Evolutionary conservation across 257 asterid species (phyloP), one percentile per base, ranked within the genome.

Genomic region (Datura wrightii): DNA sequence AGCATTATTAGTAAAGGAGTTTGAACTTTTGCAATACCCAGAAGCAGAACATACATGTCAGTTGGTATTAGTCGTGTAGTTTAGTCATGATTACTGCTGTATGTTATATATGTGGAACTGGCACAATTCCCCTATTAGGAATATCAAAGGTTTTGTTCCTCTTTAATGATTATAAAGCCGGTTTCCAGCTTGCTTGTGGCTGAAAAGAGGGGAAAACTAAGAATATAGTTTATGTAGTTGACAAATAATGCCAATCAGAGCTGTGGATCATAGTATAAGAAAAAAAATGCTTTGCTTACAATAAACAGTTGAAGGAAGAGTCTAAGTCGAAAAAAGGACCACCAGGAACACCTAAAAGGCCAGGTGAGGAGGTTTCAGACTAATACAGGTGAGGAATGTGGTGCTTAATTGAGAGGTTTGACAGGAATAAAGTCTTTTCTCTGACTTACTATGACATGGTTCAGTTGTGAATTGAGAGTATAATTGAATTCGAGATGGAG

Each of bases 271-370:
- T 37, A 67, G 52, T 36, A 67, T 37, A 67, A 41, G 78, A 39
- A 67, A 67, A 65, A 67, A 37, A 7, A 36, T 39, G 31, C 16
- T 6, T 39, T 67, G 50, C 50, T 39, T 6, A 41, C 78, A 10
- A 67, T 67, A 67, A 31, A 67, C 19, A 67, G 52, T 67, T 67
- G 8, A 39, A 37, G 46, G 50, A 67, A 67, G 78, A 67, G 78
- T 50, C 50, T 67, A 37, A 14, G 48, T 67, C 2, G 3, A 67
- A 67, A 37, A 37, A 67, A 67, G 46, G 50, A 39, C 50, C 46
- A 13, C 37, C 31, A 67, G 52, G 76, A 67, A 37, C 50, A 37
- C 50, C 50, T 65, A 34, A 65, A 67, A 39, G 7, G 50, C 31
- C 5, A 8, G 11, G 76, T 39, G 50, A 7, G 78, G 78, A 67